phyloP scores from a whole-genome alignment of 805 yeast genomes.

The Candida lessepsii region DNA sequence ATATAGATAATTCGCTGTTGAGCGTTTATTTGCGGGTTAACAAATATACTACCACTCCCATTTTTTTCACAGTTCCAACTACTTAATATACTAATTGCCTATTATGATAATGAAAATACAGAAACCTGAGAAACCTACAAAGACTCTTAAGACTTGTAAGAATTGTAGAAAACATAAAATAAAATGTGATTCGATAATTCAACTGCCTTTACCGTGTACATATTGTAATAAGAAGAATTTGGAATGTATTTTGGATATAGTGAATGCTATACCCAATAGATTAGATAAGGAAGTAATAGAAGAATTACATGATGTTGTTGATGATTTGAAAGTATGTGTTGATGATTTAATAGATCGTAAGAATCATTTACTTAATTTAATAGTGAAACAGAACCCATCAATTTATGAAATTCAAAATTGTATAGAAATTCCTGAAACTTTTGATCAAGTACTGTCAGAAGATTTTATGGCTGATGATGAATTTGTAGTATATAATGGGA shows the following conservation, averaged over 20 bases:
- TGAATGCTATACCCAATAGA: constrained; percentile 49
- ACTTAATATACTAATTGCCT: no score
- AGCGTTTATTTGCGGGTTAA: neutral
- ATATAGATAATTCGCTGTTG: neutral
- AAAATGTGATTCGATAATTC: constrained; percentile 55
- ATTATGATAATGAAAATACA: constrained; percentile 10
- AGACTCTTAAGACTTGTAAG: constrained; percentile 53
- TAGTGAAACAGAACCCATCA: constrained; percentile 19
- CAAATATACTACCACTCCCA: neutral
- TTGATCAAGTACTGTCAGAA: neutral
- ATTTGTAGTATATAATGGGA: constrained; percentile 8
- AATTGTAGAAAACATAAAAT: constrained; percentile 67
- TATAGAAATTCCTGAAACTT: constrained; percentile 17
- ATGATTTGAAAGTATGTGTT: constrained; percentile 21
- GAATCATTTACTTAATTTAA: constrained; percentile 10
- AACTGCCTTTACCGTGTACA: constrained; percentile 56
- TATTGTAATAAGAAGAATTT: constrained; percentile 53
- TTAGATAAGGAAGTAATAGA: constrained; percentile 28
- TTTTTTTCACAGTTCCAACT: constrained; percentile 1
- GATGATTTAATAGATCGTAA: constrained; percentile 25
- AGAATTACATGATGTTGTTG: constrained; percentile 26
- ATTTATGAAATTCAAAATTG: constrained; percentile 23
- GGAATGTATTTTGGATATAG: constrained; percentile 54
- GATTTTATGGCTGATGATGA: constrained; percentile 5
- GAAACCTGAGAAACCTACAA: constrained; percentile 15